phyloP scores from a whole-genome alignment of 176 grass and related monocot species.

The Oryza nivara region DNA sequence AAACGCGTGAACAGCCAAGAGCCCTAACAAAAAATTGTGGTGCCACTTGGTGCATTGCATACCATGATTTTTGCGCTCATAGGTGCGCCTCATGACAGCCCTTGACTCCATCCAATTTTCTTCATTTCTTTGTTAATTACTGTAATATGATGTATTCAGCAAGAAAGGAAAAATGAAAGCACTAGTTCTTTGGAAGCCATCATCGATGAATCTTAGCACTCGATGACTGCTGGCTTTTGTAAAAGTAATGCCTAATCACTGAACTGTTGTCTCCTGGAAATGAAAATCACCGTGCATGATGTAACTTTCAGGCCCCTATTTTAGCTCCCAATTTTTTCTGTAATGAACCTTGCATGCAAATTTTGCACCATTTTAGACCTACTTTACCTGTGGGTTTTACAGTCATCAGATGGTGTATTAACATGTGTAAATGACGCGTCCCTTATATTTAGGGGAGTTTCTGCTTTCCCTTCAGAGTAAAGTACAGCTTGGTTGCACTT shows the following conservation, averaged over 20 bases:
- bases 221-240: conserved; percentile 32
- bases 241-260: conserved; percentile 40
- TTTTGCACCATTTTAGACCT: neutral
- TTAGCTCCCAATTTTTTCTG: neutral
- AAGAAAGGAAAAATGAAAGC: conserved; percentile 22
- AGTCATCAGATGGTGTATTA: neutral
- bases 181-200: conserved; percentile 9
- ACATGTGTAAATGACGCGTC: neutral
- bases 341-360: conserved; percentile 10
- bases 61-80: conserved; percentile 25
- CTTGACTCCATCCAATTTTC: conserved; percentile 40
- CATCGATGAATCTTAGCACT: conserved; percentile 29
- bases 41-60: conserved; percentile 33
- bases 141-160: conserved; percentile 36
- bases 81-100: conserved; percentile 43
- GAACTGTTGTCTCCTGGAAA: conserved; percentile 25
- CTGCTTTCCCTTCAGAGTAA: neutral
- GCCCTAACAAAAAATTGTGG: conserved; percentile 45
- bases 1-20: conserved; percentile 91
- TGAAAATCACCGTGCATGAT: conserved; percentile 15
- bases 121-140: conserved; percentile 34
- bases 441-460: neutral
- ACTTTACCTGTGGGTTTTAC: neutral
- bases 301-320: conserved; percentile 16
- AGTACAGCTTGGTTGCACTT: conserved; percentile 1